A percentile compares a stretch with the other conserved stretches of the same genome.
phyloP scores from a whole-genome alignment of 768 basidiomycete species.

The Rhizopogon sp. region DNA sequence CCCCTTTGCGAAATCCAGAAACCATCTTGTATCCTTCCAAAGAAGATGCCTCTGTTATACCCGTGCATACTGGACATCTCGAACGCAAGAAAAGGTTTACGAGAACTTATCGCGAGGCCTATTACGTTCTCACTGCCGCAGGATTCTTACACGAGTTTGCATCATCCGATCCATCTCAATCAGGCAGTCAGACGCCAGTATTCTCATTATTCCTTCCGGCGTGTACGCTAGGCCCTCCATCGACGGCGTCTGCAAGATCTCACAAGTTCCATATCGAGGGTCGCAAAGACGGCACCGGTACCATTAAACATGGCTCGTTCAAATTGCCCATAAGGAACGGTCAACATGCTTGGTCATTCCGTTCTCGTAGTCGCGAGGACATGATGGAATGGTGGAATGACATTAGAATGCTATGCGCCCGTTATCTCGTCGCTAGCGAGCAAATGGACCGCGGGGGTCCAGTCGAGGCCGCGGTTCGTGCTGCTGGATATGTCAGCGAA shows the following conservation, averaged over 20 bases:
- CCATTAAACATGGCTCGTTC: slow-evolving; percentile 54
- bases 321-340: slow-evolving; percentile 31
- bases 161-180: slow-evolving; percentile 62
- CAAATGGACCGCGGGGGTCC: slow-evolving; percentile 89
- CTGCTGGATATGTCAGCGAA: slow-evolving; percentile 84
- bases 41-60: slow-evolving; percentile 79
- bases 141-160: slow-evolving; percentile 94
- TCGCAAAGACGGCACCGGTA: slow-evolving; percentile 74
- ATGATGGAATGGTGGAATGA: slow-evolving; percentile 99
- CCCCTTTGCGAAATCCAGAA: slow-evolving; percentile 78
- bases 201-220: slow-evolving; percentile 91
- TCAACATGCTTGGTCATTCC: slow-evolving; percentile 83
- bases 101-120: slow-evolving; percentile 76
- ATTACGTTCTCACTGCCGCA: slow-evolving; percentile 90
- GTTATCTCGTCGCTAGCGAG: slow-evolving; percentile 93
- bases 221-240: slow-evolving; percentile 94
- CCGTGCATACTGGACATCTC: slow-evolving; percentile 85
- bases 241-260: slow-evolving; percentile 53
- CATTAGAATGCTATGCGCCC: slow-evolving; percentile 85
- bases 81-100: slow-evolving; percentile 98
- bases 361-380: slow-evolving; percentile 84
- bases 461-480: slow-evolving; percentile 86
- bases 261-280: slow-evolving; percentile 99
- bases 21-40: slow-evolving; percentile 84
- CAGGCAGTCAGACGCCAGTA: slow-evolving; percentile 51